phyloP scores from a whole-genome alignment of 371 early-diverging fungal genomes.

The Gilbertella persicaria region DNA sequence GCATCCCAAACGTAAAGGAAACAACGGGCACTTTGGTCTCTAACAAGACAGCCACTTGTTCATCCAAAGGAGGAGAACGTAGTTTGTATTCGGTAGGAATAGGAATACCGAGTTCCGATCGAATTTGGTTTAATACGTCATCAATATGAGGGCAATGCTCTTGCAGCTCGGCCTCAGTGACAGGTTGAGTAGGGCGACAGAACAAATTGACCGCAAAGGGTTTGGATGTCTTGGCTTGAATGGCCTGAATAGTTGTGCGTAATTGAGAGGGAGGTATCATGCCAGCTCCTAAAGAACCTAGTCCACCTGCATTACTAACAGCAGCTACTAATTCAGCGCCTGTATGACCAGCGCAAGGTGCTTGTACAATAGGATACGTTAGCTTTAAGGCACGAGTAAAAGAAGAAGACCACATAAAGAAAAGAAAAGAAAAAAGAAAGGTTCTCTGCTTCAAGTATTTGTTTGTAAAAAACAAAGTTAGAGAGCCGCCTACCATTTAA shows the following conservation, averaged over 20 bases:
- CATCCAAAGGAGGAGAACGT: conserved; percentile 42
- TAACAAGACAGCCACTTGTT: conserved; percentile 38
- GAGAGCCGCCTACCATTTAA: too few relatives aligned
- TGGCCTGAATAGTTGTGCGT: conserved; percentile 36
- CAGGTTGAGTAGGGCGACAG: conserved; percentile 19
- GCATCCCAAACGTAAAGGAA: conserved; percentile 47
- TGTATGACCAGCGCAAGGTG: conserved; percentile 49
- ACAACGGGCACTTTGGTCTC: conserved; percentile 45
- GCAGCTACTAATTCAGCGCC: conserved; percentile 33
- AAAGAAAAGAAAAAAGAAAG: too few relatives aligned
- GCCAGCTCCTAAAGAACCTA: conserved; percentile 45
- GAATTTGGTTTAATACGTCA: conserved; percentile 26
- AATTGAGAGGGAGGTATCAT: conserved; percentile 31
- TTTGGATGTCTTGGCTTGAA: conserved; percentile 27
- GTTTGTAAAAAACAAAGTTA: too few relatives aligned
- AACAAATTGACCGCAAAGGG: conserved; percentile 52
- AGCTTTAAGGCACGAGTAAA: conserved; percentile 21
- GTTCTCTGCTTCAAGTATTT: too few relatives aligned
- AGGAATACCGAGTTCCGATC: conserved; percentile 27
- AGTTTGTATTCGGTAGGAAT: conserved; percentile 27
- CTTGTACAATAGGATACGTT: conserved; percentile 42
- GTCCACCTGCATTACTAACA: conserved; percentile 44
- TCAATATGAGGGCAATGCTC: conserved; percentile 27
- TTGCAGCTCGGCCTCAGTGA: conserved; percentile 30
- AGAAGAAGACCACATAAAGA: too few relatives aligned